Evolutionary conservation across 176 grass and related monocot genomes (phyloP), one percentile per base, ranked within the genome.

Genomic region (Phoenix dactylifera): DNA sequence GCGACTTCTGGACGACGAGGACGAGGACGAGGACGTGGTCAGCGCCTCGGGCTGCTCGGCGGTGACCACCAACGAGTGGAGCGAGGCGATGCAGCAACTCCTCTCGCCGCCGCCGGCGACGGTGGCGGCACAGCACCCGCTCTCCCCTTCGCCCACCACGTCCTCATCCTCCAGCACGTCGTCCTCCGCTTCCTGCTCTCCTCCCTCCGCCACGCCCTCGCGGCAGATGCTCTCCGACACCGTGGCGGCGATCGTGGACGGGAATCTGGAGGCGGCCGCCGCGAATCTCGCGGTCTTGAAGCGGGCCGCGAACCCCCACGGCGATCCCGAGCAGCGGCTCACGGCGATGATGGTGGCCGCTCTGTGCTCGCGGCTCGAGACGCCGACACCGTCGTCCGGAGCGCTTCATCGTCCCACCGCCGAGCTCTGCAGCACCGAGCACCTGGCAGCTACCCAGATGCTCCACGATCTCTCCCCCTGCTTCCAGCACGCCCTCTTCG

Each of bases 91-190:
- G 55, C 86, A 95, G 26, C 76, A 78, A 3, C 70, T 90, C 72
- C 74, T 67, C 72, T 74, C 68, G 9, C 59, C 77, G 2, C 74
- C 16, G 0, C 24, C 85, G 3, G 50, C 57, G 63, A 56, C 57
- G 22, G 49, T 65, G 1, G 59, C 71, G 0, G 64, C 74, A 7
- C 63, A 67, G 60, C 70, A 66, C 62, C 78, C 58, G 9, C 68
- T 82, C 71, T 82, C 51, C 24, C 49, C 74, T 68, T 91, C 87
- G 4, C 84, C 84, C 4, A 87, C 90, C 0, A 95, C 80, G 62
- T 95, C 92, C 6, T 88, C 83, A 6, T 90, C 78, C 7, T 97
- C 92, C 55, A 91, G 87, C 7, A 72, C 78, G 4, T 91, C 92
- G 4, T 97, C 92, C 0, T 82, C 87, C 7, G 83, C 87, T 0